phyloP scores from a whole-genome alignment of 306 rosid genomes.

The Quercus berberidifolia region DNA sequence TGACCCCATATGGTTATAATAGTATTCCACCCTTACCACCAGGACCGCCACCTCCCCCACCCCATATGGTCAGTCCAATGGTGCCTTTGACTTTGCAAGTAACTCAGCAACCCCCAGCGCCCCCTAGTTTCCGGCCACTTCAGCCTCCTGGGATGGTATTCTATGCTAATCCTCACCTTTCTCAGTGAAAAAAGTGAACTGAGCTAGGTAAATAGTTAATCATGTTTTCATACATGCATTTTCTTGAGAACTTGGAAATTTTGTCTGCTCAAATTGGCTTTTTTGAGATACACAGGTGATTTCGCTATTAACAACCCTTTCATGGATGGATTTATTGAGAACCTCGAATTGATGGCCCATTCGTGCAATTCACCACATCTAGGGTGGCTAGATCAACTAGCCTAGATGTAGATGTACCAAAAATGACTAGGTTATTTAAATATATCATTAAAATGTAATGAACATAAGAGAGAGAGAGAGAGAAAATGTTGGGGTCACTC shows the following conservation, averaged over 20 bases:
- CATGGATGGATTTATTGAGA: neutral
- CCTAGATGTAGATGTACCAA: neutral
- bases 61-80: constrained; percentile 55
- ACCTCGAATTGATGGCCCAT: neutral
- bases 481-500: neutral
- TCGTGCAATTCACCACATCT: neutral
- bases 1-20: constrained; percentile 62
- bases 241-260: constrained; percentile 24
- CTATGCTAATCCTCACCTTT: constrained; percentile 55
- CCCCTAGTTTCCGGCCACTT: constrained; percentile 78
- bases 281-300: neutral
- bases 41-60: constrained; percentile 50
- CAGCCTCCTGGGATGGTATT: constrained; percentile 80
- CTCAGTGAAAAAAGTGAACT: constrained; percentile 36
- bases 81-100: constrained; percentile 48
- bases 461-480: neutral
- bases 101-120: constrained; percentile 48
- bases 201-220: constrained; percentile 13
- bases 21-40: constrained; percentile 54
- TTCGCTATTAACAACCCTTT: neutral
- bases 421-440: neutral
- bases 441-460: neutral
- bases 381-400: neutral
- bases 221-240: constrained; percentile 13
- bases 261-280: constrained; percentile 8